A percentile compares a stretch with the other conserved stretches of the same genome.
phyloP scores from a whole-genome alignment of 805 yeast genomes.

The Myxozyma vanderwaltii region DNA sequence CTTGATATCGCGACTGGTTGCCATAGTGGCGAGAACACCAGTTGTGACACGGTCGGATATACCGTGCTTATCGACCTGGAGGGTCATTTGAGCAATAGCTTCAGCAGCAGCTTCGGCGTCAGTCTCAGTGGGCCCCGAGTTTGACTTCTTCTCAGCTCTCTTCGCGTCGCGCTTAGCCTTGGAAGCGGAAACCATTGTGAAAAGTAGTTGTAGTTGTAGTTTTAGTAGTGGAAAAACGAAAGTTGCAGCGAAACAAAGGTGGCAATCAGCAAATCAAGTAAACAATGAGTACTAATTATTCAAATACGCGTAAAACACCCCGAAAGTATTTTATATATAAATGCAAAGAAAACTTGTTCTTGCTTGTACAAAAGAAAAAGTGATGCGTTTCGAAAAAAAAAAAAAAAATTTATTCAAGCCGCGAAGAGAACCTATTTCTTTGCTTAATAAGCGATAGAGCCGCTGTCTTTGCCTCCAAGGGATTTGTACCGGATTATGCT shows the following conservation, averaged over 20 bases:
- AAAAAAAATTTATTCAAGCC: slow-evolving; percentile 9
- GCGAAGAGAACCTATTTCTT: slow-evolving; percentile 1
- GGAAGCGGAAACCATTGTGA: slow-evolving; percentile 65
- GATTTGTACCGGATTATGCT: too few relatives aligned
- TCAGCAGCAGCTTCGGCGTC: slow-evolving; percentile 49
- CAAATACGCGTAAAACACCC: too few relatives aligned
- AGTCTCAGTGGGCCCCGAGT: slow-evolving; percentile 38
- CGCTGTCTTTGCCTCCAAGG: not conserved
- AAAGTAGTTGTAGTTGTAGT: too few relatives aligned
- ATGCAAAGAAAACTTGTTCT: too few relatives aligned
- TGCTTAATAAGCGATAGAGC: too few relatives aligned
- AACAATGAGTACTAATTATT: too few relatives aligned
- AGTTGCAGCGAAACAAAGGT: too few relatives aligned
- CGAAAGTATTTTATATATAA: too few relatives aligned
- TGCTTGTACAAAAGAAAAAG: too few relatives aligned
- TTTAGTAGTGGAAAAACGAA: too few relatives aligned
- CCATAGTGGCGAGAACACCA: slow-evolving; percentile 89
- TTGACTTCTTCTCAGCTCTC: slow-evolving; percentile 76
- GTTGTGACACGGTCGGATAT: slow-evolving; percentile 96
- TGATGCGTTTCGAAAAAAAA: not conserved
- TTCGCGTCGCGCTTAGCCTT: slow-evolving; percentile 98
- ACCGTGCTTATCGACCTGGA: slow-evolving; percentile 93
- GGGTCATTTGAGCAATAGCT: slow-evolving; percentile 79
- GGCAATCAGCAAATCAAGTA: too few relatives aligned
- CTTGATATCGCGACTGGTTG: slow-evolving; percentile 91